Evolutionary conservation across 805 yeast genomes (phyloP).

Genomic region (Teunomyces cretensis): DNA sequence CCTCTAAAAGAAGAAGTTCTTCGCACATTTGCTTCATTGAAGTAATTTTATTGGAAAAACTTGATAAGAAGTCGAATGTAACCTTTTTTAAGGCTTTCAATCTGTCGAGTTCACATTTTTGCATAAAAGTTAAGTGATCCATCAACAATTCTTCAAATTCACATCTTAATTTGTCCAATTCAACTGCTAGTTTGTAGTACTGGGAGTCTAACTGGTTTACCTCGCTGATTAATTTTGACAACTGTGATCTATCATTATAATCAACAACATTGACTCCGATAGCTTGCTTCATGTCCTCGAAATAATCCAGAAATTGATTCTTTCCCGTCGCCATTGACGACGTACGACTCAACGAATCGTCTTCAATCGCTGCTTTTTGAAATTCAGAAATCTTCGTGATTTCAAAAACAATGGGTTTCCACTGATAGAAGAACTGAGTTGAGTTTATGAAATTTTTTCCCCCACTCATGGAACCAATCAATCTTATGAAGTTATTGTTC

Average conservation of each 20-base stretch:
- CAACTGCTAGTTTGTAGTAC: conserved; percentile 48
- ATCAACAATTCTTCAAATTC: conserved; percentile 69
- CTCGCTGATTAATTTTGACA: conserved; percentile 54
- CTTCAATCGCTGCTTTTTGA: conserved; percentile 5
- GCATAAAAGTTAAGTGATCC: conserved; percentile 76
- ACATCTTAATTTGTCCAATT: conserved; percentile 66
- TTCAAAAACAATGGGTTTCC: conserved; percentile 70
- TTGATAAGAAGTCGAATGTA: conserved; percentile 66
- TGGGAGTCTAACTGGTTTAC: conserved; percentile 54
- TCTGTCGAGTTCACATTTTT: conserved; percentile 78
- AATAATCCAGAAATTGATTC: conserved; percentile 20
- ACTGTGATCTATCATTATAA: conserved; percentile 50
- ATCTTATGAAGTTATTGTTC: conserved; percentile 56
- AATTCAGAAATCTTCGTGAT: conserved; percentile 28
- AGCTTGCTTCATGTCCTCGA: conserved; percentile 46
- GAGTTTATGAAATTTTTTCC: conserved; percentile 67
- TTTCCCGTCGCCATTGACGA: conserved; percentile 6
- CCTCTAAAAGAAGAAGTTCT: conserved; percentile 62
- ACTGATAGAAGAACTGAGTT: conserved; percentile 72
- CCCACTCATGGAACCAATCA: conserved; percentile 57
- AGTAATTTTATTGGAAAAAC: conserved; percentile 60
- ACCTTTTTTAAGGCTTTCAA: conserved; percentile 74
- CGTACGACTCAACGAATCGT: conserved; percentile 8
- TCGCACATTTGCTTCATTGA: conserved; percentile 60
- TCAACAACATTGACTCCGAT: conserved; percentile 44